Base-by-base conservation (phyloP, 345 rosid species). In the Raphanus raphanistrum region DNA sequence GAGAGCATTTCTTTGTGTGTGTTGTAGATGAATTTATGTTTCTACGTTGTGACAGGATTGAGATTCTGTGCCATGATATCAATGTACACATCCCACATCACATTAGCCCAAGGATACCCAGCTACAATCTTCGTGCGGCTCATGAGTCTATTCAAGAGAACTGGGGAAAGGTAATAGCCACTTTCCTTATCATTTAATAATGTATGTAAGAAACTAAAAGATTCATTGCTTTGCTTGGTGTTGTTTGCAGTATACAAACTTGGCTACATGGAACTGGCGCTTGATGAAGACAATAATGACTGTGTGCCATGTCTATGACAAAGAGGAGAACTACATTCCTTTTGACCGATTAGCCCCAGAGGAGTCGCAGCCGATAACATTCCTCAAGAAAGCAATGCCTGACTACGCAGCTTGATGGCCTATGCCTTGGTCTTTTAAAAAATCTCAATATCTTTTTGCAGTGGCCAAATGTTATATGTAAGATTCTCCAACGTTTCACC, bases 281-380 rank as follows among this genome's bases (percentile, higher is more conserved):
- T 72, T 93, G 66, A 90, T 91, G 98, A 93, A 88, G 91, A 88
- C 96, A 4, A 93, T 93, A 86, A 78, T 93, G 97, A 93, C 98
- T 1, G 36, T 87, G 8, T 93, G 98, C 76, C 98, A 91, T 84
- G 89, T 93, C 61, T 93, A 91, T 61, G 75, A 86, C 64, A 81
- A 88, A 85, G 87, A 89, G 69, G 82, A 84, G 79, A 91, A 93
- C 66, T 91, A 90, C 69, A 43, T 88, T 50, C 80, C 88, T 63
- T 93, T 93, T 48, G 97, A 93, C 65, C 70, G 85, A 75, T 81
- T 87, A 79, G 93, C 90, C 11, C 92, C 93, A 0, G 70, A 87
- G 83, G 95, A 91, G n/a, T 85, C 95, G 52, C 82, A 79, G 55
- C 97, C 93, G 17, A 78, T 93, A 38, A 68, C 85, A 35, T 88